These are phyloP conservation scores for Neobulgaria alba DNA, from an alignment of 2,329 filamentous ascomycete genomes.

Conservation along the genomic window DNA sequence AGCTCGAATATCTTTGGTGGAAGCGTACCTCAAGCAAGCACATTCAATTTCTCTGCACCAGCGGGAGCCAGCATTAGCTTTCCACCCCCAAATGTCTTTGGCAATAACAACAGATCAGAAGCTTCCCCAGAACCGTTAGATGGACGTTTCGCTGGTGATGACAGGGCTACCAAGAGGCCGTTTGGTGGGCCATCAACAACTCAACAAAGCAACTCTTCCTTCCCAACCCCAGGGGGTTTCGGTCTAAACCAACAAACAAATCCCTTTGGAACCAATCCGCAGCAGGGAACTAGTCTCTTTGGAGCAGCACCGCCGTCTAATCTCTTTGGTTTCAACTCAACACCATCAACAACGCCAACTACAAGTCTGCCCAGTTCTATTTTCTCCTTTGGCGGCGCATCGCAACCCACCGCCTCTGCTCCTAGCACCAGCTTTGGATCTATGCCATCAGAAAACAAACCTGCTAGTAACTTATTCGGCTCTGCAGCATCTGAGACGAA, in stretches of 20 bases:
- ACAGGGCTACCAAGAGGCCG: conserved; percentile 17
- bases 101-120: neutral
- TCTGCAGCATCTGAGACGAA: neutral
- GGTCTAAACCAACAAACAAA: neutral
- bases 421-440: conserved; percentile 10
- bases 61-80: conserved; percentile 7
- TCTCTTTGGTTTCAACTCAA: conserved; percentile 6
- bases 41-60: conserved; percentile 24
- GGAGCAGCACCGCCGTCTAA: neutral
- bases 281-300: neutral
- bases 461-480: conserved; percentile 5
- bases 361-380: neutral
- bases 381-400: conserved; percentile 13
- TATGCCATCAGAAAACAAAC: conserved; percentile 2
- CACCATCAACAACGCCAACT: neutral
- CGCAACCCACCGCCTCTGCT: conserved; percentile 8
- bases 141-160: conserved; percentile 12
- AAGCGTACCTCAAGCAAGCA: conserved; percentile 16
- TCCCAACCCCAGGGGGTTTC: conserved; percentile 1
- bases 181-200: conserved; percentile 10
- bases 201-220: conserved; percentile 1
- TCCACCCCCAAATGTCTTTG: conserved; percentile 9
- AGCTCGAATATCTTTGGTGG: conserved; percentile 25
- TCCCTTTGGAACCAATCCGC: neutral
- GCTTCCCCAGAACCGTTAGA: neutral